Conservation (phyloP, 495 filamentous ascomycete species). For the Penicillium desertorum region DNA sequence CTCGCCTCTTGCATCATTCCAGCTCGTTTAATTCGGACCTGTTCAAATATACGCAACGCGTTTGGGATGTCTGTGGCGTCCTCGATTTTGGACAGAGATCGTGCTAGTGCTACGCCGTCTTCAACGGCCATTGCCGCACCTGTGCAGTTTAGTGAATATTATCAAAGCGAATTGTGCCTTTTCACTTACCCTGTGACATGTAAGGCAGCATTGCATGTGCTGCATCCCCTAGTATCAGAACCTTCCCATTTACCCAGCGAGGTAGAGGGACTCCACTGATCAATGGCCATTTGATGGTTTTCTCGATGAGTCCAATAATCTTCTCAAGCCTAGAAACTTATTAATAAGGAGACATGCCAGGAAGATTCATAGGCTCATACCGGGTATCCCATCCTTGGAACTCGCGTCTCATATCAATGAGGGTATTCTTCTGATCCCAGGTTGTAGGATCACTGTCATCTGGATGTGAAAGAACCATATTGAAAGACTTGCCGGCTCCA, state of each 20-base stretch:
- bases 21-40: conserved; percentile 29
- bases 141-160: conserved; percentile 12
- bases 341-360: background rate
- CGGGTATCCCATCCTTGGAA: conserved; percentile 44
- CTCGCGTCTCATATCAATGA: conserved; percentile 22
- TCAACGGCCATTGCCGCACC: conserved; percentile 50
- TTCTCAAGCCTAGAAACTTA: conserved; percentile 27
- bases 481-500: conserved; percentile 46
- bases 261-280: conserved; percentile 22
- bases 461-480: conserved; percentile 53
- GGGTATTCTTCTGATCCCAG: conserved; percentile 35
- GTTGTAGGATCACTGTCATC: conserved; percentile 39
- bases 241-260: conserved; percentile 35
- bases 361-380: conserved; percentile 10
- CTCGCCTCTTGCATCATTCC: conserved; percentile 38
- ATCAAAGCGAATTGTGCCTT: background rate
- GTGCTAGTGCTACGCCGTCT: conserved; percentile 35
- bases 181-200: conserved; percentile 40
- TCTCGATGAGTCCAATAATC: conserved; percentile 40
- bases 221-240: conserved; percentile 48
- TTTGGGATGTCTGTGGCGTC: conserved; percentile 15
- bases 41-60: conserved; percentile 28
- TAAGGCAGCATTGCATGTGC: conserved; percentile 54
- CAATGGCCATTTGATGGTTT: conserved; percentile 44
- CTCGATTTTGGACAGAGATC: conserved; percentile 22